Evolutionary conservation across 2,329 filamentous ascomycete species (phyloP), one percentile per base, ranked within the genome.

Genomic region (Pseudopithomyces maydicus): DNA sequence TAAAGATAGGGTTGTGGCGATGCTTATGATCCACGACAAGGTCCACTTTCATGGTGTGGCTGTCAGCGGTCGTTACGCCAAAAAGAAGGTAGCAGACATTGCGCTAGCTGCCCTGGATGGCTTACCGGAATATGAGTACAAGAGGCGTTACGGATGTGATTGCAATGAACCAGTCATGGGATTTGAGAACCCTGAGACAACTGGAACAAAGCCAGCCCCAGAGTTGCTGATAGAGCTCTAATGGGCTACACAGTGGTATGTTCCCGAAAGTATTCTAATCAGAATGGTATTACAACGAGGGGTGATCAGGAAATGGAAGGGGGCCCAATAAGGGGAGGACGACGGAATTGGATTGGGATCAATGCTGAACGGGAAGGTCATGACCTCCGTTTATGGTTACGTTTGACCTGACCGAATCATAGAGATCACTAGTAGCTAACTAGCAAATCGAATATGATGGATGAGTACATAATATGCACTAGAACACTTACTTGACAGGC

Each of bases 1-100:
- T 69, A 78, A 39, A 68, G 73, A 47, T 60, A 66, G 73, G 32
- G 84, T 93, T 6, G 79, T 91, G 0, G 90, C 89, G 6, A 91
- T 86, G 22, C 82, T 97, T 7, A 81, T 96, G 70, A 83, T 97
- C 14, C 94, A 98, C 69, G 84, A 86, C 12, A 74, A 82, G 41
- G 83, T 92, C 10, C 75, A 91, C n/a, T 85, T 86, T 1, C 81
- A 86, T 60, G 85, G 81, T 1, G 79, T 81, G 35, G 85, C 85
- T 1, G 84, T 81, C 62, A 92, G 87, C 49, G 84, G 85, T 0
- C 82, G 90, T 45, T 90, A 92, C 74, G 92, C 91, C 0, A 93
- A 92, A 75, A 74, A 90, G 4, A 81, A 81, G 12, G 89, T 85
- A 0, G 88, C 89, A 12, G 84, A 86, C 62, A 78, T 79, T 59